Evolutionary conservation across 306 rosid genomes (phyloP).

Genomic region (Mimosa bimucronata): DNA sequence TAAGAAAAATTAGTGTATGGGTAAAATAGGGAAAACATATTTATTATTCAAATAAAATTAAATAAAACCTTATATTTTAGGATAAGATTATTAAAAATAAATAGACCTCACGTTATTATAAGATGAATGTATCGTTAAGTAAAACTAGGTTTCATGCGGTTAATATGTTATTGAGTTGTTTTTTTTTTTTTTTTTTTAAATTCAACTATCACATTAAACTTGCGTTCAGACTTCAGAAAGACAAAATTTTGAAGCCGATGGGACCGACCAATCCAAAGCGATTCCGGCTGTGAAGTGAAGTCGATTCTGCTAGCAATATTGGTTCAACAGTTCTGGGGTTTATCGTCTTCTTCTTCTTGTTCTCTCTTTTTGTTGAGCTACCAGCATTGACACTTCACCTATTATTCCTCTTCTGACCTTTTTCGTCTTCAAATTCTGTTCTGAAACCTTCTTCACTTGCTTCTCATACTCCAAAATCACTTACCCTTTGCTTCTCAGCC

Average conservation of each 20-base stretch:
- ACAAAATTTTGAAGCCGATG: not conserved
- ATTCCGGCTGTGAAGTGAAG: not conserved
- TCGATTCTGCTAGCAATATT: not conserved
- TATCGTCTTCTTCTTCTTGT: not conserved
- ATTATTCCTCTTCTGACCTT: not conserved
- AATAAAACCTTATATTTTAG: too few species aligned
- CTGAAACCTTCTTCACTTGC: not conserved
- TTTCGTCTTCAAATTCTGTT: not conserved
- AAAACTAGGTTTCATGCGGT: too few species aligned
- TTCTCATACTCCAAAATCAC: not conserved
- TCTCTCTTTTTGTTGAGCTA: not conserved
- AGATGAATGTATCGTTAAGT: too few species aligned
- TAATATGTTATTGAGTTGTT: too few species aligned
- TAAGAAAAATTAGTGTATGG: too few species aligned
- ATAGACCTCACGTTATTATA: too few species aligned
- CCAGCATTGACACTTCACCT: not conserved
- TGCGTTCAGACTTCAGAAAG: too few species aligned
- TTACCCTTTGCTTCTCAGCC: slow-evolving; percentile 15
- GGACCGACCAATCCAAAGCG: slow-evolving; percentile 17
- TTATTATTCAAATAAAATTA: too few species aligned
- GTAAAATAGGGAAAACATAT: too few species aligned
- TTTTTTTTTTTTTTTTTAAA: too few species aligned
- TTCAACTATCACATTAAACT: too few species aligned
- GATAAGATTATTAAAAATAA: too few species aligned
- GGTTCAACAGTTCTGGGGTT: not conserved